A percentile compares a stretch with the other conserved stretches of the same genome.
These are phyloP conservation scores for Phytophthora rubi DNA, from an alignment of 352 stramenopile species.

Conservation along the genomic window DNA sequence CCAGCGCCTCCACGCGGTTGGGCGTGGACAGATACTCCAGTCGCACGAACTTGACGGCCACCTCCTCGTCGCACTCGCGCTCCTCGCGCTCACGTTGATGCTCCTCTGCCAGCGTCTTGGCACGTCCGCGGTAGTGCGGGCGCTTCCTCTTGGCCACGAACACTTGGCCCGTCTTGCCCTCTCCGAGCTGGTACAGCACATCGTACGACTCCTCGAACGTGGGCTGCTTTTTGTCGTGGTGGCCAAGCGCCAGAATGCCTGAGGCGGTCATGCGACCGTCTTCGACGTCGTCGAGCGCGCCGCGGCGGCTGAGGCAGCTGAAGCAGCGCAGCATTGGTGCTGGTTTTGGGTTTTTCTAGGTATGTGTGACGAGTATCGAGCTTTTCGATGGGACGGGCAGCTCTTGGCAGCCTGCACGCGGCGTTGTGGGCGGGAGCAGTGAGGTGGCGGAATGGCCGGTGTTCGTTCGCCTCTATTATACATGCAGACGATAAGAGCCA, in stretches of 20 bases:
- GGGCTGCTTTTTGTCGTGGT: slow-evolving; percentile 32
- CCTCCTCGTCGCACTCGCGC: slow-evolving; percentile 52
- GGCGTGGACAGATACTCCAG: slow-evolving; percentile 75
- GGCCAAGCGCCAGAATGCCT: slow-evolving; percentile 10
- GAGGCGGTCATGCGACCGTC: slow-evolving; percentile 11
- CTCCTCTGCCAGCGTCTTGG: slow-evolving; percentile 42
- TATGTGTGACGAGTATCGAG: not conserved
- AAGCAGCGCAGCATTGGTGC: slow-evolving; percentile 43
- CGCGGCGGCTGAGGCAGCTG: slow-evolving; percentile 32
- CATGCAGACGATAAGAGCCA: not conserved
- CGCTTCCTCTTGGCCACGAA: slow-evolving; percentile 53
- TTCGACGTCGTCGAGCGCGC: slow-evolving; percentile 12
- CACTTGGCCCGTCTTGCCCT: slow-evolving; percentile 82
- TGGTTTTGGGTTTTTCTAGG: not conserved
- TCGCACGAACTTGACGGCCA: slow-evolving; percentile 75
- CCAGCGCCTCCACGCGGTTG: slow-evolving; percentile 70
- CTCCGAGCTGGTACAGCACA: slow-evolving; percentile 67
- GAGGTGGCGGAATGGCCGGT: not conserved
- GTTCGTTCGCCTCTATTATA: not conserved
- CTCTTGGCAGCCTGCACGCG: not conserved
- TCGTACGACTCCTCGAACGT: slow-evolving; percentile 76
- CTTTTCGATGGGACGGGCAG: not conserved
- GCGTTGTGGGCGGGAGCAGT: not conserved
- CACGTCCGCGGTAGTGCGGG: slow-evolving; percentile 33
- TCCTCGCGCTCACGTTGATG: slow-evolving; percentile 68